Conservation (phyloP, 306 rosid genomes). For the Casuarina glauca region DNA sequence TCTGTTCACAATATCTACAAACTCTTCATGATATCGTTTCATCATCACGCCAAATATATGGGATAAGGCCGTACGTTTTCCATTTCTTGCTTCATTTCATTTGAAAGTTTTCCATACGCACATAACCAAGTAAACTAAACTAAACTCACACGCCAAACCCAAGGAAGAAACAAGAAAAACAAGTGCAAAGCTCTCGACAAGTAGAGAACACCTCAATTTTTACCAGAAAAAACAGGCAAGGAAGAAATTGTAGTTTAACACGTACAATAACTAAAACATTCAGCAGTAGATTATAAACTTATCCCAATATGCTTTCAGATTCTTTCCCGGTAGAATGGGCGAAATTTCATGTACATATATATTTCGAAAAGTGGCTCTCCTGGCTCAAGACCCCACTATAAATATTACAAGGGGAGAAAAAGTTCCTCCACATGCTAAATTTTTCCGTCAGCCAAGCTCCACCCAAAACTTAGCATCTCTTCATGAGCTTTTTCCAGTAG, state of each 20-base stretch:
- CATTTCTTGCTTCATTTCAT: no score
- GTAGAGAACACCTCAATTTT: neutral
- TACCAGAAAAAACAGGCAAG: neutral
- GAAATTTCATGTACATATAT: slow-evolving; percentile 22
- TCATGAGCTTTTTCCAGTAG: slow-evolving; percentile 59
- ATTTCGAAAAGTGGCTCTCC: neutral
- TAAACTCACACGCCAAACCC: no score
- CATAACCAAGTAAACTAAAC: no score
- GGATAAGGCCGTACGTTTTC: no score
- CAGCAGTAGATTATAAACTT: slow-evolving; percentile 4
- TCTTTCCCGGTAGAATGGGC: slow-evolving; percentile 2
- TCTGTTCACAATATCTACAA: no score
- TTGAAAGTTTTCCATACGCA: no score
- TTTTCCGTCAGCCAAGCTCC: slow-evolving; percentile 18
- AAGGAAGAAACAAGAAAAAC: no score
- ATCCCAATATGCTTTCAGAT: slow-evolving; percentile 2
- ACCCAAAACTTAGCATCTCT: slow-evolving; percentile 16
- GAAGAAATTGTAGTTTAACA: neutral
- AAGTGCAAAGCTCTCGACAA: neutral
- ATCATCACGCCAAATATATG: no score
- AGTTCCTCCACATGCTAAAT: slow-evolving; percentile 12
- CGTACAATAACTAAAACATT: neutral
- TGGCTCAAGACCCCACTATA: slow-evolving; percentile 31
- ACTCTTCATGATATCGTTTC: no score
- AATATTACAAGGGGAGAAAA: slow-evolving; percentile 11